phyloP scores from a whole-genome alignment of 2,329 filamentous ascomycete species.

The Aspergillaceae sp. region DNA sequence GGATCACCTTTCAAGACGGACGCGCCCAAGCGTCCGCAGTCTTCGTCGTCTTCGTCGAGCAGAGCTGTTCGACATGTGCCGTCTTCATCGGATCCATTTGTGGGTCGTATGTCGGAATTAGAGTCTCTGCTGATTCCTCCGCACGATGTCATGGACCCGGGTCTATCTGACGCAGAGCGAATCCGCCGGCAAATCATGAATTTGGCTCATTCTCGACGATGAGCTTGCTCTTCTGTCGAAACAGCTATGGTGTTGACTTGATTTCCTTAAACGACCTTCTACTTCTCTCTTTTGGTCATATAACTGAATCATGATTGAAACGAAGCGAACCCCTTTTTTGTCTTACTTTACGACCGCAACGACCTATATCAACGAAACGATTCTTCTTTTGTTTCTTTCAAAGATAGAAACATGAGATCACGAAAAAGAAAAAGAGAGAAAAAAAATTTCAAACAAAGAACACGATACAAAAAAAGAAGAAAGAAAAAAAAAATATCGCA shows the following conservation, averaged over 20 bases:
- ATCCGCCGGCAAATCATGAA: constrained; percentile 33
- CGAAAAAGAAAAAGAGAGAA: constrained; percentile 20
- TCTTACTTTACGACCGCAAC: too few relatives aligned
- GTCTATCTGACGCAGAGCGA: constrained; percentile 31
- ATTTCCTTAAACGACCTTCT: constrained; percentile 21
- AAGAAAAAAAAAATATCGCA: constrained; percentile 6
- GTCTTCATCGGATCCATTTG: constrained; percentile 39
- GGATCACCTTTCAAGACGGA: constrained; percentile 42
- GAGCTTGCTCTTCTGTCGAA: constrained; percentile 6
- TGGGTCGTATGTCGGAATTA: not conserved
- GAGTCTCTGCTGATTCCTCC: not conserved
- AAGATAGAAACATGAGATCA: not conserved
- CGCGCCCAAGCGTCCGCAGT: constrained; percentile 23
- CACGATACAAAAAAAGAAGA: constrained; percentile 12
- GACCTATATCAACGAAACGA: too few relatives aligned
- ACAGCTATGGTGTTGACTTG: not conserved
- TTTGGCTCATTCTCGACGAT: constrained; percentile 24
- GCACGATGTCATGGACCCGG: constrained; percentile 25
- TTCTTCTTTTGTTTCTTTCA: too few relatives aligned
- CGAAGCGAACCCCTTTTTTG: too few relatives aligned
- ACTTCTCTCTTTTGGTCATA: not conserved
- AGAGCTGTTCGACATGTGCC: constrained; percentile 32
- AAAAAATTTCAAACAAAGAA: constrained; percentile 20
- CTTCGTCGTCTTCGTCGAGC: constrained; percentile 13
- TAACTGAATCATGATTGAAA: too few relatives aligned